Evolutionary conservation across 2,329 filamentous ascomycete species (phyloP).

Genomic region (Ascochyta pisi): DNA sequence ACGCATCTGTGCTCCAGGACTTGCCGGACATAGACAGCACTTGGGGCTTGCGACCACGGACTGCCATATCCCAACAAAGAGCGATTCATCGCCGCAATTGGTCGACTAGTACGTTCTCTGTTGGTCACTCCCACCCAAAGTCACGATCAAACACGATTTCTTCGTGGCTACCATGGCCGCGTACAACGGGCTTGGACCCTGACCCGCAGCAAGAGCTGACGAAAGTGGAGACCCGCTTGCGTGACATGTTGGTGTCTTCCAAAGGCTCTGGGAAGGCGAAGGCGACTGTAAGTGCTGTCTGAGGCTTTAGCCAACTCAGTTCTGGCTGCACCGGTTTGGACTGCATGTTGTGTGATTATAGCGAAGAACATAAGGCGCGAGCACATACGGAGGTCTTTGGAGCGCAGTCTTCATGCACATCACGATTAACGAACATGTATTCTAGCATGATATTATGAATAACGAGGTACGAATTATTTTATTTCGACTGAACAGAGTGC

Average conservation of each 20-base stretch:
- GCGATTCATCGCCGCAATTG: conserved; percentile 31
- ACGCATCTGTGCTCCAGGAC: conserved; percentile 39
- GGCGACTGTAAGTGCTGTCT: conserved; percentile 32
- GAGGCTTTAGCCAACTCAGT: background rate
- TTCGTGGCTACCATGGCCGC: conserved; percentile 48
- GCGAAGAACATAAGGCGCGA: background rate
- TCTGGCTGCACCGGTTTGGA: background rate
- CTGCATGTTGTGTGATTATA: background rate
- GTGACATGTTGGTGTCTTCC: conserved; percentile 41
- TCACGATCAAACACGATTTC: conserved; percentile 39
- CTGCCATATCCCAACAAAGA: conserved; percentile 18
- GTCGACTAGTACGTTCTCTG: conserved; percentile 32
- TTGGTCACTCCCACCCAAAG: conserved; percentile 12
- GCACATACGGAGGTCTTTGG: background rate
- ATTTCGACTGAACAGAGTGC: background rate
- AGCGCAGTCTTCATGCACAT: background rate
- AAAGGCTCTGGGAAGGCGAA: conserved; percentile 39
- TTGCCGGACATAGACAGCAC: conserved; percentile 18
- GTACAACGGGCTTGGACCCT: conserved; percentile 24
- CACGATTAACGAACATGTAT: conserved; percentile 8
- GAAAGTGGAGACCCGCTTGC: conserved; percentile 40
- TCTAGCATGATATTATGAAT: conserved; percentile 10
- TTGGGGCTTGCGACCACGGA: conserved; percentile 19
- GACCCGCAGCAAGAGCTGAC: conserved; percentile 34
- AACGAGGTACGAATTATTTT: conserved; percentile 16